Percentiles rank a stretch among this genome's conserved stretches.
These are phyloP conservation scores for Hypoxylon sp. DNA, from an alignment of 2,329 filamentous ascomycete species.

Conservation along the genomic window DNA sequence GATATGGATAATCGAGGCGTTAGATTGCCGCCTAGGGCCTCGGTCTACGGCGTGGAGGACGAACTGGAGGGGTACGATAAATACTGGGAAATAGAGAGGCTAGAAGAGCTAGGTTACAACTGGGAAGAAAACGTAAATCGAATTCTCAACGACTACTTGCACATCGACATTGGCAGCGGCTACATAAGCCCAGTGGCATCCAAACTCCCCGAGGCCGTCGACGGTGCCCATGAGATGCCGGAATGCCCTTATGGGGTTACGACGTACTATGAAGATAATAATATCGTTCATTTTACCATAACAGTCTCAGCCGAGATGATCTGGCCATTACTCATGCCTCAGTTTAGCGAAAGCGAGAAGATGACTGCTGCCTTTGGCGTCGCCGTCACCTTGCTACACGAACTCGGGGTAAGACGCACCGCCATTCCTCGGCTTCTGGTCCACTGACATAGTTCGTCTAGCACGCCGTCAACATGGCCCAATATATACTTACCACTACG, in stretches of 20 bases:
- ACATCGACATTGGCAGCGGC: constrained; percentile 34
- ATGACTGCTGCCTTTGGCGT: constrained; percentile 39
- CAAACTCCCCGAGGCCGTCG: background rate
- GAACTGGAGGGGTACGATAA: background rate
- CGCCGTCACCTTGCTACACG: constrained; percentile 45
- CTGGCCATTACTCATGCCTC: constrained; percentile 46
- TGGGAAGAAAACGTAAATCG: constrained; percentile 27
- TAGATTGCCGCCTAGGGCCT: background rate
- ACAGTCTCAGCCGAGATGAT: constrained; percentile 43
- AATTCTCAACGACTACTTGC: constrained; percentile 15
- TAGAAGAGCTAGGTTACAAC: constrained; percentile 30
- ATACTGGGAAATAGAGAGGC: constrained; percentile 15
- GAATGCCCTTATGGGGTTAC: constrained; percentile 34
- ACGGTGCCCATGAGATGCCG: background rate
- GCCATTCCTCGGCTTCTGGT: background rate
- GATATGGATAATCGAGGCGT: constrained; percentile 11
- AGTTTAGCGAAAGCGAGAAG: constrained; percentile 47
- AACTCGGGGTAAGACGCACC: constrained; percentile 44
- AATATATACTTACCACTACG: constrained; percentile 12
- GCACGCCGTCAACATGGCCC: constrained; percentile 37
- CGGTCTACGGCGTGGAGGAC: background rate
- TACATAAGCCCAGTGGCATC: background rate
- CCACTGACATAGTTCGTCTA: constrained; percentile 23
- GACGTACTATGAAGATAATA: background rate
- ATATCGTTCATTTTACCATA: background rate